Evolutionary conservation across 208 protist genomes (phyloP), one percentile per base, ranked within the genome.

Genomic region (Porcisia deanei): DNA sequence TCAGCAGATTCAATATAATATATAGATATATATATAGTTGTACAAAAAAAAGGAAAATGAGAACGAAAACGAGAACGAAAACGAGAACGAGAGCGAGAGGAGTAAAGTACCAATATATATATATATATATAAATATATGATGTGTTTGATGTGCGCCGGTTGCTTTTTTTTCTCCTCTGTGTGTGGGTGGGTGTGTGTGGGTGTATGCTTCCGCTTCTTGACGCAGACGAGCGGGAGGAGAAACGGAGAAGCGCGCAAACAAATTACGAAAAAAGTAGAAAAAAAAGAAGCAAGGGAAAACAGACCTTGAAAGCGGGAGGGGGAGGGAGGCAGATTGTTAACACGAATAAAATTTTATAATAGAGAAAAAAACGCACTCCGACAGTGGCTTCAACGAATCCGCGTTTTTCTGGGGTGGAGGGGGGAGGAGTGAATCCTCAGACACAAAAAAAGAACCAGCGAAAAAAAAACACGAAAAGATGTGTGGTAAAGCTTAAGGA

Each of bases 211-310:
- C 37, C 16, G 55, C 22, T 30, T 30, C 30, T 30, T 30, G 30
- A 30, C 30, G 59, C 20, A 47, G 71, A 55, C 4, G 58, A 41
- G 61, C 43, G 58, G 22, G 18, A 57, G 59, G 25, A 20, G 30
- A 67, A 37, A 25, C 5, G 5, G 41, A 41, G 41, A 39, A 63
- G 60, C 37, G 25, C 39, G 59, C 43, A 80, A 71, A 64, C 54
- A 43, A 71, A 79, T 10, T 52, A 41, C 77, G n/a, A 59, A 53
- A 53, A 79, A 69, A 73, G 30, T 5, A 12, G 78, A 39, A 79
- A 75, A 67, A 45, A 84, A 61, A 30, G 54, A 77, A 58, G 45
- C 37, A 74, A 58, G 14, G 18, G 59, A 63, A 45, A 41, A 63
- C 43, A 25, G 30, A 30, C 30, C 30, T 30, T 30, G 30, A 30